Evolutionary conservation across 176 grass and related monocot species (phyloP).

Genomic region (Otatea glauca): DNA sequence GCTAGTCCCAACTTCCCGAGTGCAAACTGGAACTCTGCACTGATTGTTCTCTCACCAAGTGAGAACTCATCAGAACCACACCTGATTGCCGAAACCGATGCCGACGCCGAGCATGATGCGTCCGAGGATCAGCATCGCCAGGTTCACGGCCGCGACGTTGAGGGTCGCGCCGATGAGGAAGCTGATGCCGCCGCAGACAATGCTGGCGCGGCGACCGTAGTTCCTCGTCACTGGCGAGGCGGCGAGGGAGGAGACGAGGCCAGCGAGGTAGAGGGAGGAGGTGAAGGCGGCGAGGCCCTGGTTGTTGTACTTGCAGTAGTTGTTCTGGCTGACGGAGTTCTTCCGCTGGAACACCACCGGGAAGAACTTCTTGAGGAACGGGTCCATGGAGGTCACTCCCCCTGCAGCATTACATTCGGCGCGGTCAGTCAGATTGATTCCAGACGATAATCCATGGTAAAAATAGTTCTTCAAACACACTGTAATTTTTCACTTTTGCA

Average conservation of each 20-base stretch:
- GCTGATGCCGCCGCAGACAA: constrained; percentile 80
- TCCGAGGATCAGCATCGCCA: constrained; percentile 80
- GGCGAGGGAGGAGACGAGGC: constrained; percentile 67
- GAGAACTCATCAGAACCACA: not conserved
- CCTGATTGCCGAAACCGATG: constrained; percentile 92
- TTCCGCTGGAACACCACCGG: constrained; percentile 70
- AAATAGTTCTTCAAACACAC: not conserved
- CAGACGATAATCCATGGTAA: not conserved
- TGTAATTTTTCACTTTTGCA: not conserved
- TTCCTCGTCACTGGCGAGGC: constrained; percentile 88
- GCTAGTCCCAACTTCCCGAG: not conserved
- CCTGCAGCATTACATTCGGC: constrained; percentile 44
- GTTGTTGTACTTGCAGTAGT: constrained; percentile 97
- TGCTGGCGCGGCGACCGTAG: constrained; percentile 84
- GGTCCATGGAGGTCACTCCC: constrained; percentile 91
- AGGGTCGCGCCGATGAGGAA: constrained; percentile 82
- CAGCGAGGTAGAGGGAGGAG: constrained; percentile 83
- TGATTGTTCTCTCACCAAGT: not conserved
- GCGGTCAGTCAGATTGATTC: constrained; percentile 23
- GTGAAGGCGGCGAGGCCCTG: constrained; percentile 74
- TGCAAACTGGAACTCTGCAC: not conserved
- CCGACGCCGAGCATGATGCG: constrained; percentile 95
- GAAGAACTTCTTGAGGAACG: constrained; percentile 93
- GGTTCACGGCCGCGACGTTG: constrained; percentile 68
- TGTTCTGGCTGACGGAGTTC: constrained; percentile 64